A percentile compares a stretch with the other conserved stretches of the same genome.
phyloP scores from a whole-genome alignment of 768 basidiomycete genomes.

The Pleurotus tuber-regium region DNA sequence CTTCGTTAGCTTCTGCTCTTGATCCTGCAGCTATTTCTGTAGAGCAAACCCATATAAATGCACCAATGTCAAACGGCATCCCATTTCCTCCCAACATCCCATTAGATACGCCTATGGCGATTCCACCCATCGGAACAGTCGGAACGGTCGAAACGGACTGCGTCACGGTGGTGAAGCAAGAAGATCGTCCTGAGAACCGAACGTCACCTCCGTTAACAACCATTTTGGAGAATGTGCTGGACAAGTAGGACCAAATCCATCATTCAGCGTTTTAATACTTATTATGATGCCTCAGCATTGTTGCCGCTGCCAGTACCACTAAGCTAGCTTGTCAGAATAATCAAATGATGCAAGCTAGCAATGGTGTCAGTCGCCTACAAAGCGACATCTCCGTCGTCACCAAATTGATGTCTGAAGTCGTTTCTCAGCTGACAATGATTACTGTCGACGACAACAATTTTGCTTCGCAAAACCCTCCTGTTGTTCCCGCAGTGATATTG shows the following conservation, averaged over 20 bases:
- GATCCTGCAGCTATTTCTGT: constrained; percentile 32
- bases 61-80: constrained; percentile 28
- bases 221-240: constrained; percentile 4
- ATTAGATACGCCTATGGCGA: constrained; percentile 9
- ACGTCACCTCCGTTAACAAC: constrained; percentile 3
- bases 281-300: constrained; percentile 2
- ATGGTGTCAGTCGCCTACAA: constrained; percentile 10
- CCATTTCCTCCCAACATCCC: constrained; percentile 20
- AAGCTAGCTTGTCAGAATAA: constrained; percentile 7
- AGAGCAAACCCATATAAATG: constrained; percentile 28
- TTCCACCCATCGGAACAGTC: constrained; percentile 17
- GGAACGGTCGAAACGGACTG: constrained; percentile 24
- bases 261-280: neutral
- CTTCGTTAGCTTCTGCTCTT: constrained; percentile 45
- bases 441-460: neutral
- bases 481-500: neutral
- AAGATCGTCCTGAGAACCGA: too few species aligned
- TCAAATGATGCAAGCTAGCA: constrained; percentile 7
- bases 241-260: constrained; percentile 1
- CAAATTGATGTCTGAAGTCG: constrained; percentile 4
- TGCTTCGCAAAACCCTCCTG: neutral
- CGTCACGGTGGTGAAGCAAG: constrained; percentile 9
- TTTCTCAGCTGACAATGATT: neutral
- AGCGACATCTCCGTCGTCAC: constrained; percentile 11
- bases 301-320: constrained; percentile 6